Evolutionary conservation across 306 rosid genomes (phyloP), one percentile per base, ranked within the genome.

Genomic region (Lathyrus aphaca): DNA sequence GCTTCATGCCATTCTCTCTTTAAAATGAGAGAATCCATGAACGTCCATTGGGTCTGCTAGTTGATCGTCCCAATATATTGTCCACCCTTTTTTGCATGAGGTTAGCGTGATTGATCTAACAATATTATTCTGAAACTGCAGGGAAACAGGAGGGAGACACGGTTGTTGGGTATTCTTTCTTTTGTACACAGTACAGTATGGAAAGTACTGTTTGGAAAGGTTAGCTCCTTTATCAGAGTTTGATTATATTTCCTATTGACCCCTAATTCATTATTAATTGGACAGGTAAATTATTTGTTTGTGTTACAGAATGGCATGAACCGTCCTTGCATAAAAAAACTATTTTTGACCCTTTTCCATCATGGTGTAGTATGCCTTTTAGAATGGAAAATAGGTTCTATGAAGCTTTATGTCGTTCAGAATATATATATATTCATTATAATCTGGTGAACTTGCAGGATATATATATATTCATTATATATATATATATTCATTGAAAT

Each of bases 131-230:
- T 88, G 45, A 51, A 71, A 32, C 54, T 73, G 23, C 88, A 94
- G 96, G 98, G 98, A 80, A 94, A 94, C 76, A 85, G 97, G 81
- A 91, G 95, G 88, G 99, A 94, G 83, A 94, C 97, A 49, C 83
- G 97, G 23, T 72, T 94, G 78, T 60, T 91, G 74, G 96, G 97
- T 27, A 91, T 94, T 80, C 91, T 94, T 32, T 90, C 97, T 51
- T 94, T 94, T 79, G 96, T 94, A 43, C 97, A 94, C 85, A 94
- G 95, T 87, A 91, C 99, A 17, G 97, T 94, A 17, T 94, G 99
- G 99, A 94, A 94, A 87, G 96, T 91, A 49, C 72, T 94, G 69
- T 94, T 94, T 68, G 99, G 99, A 74, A 94, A 94, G 95, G 97
- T 94, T 58, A 77, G 80, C 58, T 46, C 25, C 74, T 65, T 42